Evolutionary conservation across 1,284 basidiomycete genomes (phyloP), one percentile per base, ranked within the genome.

Genomic region (Sporisorium graminicola): DNA sequence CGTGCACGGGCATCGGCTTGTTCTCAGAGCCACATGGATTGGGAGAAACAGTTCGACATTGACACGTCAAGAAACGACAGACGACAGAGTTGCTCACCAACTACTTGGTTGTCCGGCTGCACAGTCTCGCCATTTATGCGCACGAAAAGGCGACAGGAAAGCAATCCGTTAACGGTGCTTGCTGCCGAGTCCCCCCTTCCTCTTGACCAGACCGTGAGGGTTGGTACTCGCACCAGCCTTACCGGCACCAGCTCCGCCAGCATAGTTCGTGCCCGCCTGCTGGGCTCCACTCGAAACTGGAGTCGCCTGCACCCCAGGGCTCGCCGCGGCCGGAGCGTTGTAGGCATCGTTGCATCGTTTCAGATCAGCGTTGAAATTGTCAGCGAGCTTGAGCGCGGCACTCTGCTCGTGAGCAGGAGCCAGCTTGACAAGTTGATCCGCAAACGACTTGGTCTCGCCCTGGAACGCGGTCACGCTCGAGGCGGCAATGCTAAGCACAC

Each of bases 391-490:
- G 33, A 7, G 8, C 8, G 43, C 65, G 14, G 54, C 54, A 3
- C 10, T n/a, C 31, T 52, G 43, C 58, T 66, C 46, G 3, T 57
- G 6, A 24, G 33, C 33, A 5, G 65, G 58, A 8, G 65, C 58
- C 16, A 60, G 14, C 43, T 57, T 52, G 54, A 67, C 49, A 14
- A 67, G 47, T 20, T 57, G 49, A 5, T 14, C 44, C 16, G 59
- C 47, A 13, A 68, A 52, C 0, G 43, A 8, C 14, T 40, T 27
- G 9, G 44, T 51, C 44, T 57, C 35, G 8, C 5, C 6, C 37
- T 68, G 50, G 49, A 68, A 55, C 12, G 53, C 55, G 29, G n/a
- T n/a, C 24, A 68, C 43, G 9, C 40, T 58, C 8, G 20, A 24
- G 13, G 18, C 1, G n/a, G 59, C 58, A 2, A n/a, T 13, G 37